A percentile compares a stretch with the other conserved stretches of the same genome.
Conservation (phyloP, 2,329 filamentous ascomycete species). For the Dactylonectria macrodidyma region DNA sequence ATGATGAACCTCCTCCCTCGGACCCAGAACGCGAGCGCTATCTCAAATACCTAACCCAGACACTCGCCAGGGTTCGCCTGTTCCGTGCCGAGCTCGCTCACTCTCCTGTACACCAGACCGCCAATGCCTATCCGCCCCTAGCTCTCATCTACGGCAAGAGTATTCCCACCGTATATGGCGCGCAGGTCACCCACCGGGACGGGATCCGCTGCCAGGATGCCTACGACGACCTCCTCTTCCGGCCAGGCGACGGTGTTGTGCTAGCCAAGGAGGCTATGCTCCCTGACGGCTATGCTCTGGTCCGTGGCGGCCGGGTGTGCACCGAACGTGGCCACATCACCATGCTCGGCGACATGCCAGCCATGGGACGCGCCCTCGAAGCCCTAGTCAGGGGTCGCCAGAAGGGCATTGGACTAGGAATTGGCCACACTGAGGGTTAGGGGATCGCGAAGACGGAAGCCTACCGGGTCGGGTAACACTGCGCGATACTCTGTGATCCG, state of each 20-base stretch:
- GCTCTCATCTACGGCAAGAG: constrained; percentile 90
- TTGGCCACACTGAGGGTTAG: constrained; percentile 20
- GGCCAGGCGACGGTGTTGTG: constrained; percentile 90
- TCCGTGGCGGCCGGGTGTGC: constrained; percentile 80
- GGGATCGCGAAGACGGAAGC: constrained; percentile 21
- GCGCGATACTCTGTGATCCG: constrained; percentile 21
- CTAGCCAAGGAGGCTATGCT: constrained; percentile 89
- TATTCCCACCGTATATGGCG: constrained; percentile 87
- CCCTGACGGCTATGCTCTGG: constrained; percentile 82
- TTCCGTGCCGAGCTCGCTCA: constrained; percentile 85
- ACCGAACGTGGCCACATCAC: constrained; percentile 91
- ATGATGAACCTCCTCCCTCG: constrained; percentile 42
- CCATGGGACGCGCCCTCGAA: constrained; percentile 80
- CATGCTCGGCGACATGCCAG: constrained; percentile 86
- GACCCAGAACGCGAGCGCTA: constrained; percentile 53
- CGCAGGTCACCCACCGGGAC: constrained; percentile 80
- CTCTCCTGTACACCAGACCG: constrained; percentile 67
- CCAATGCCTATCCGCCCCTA: constrained; percentile 86
- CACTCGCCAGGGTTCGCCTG: constrained; percentile 76
- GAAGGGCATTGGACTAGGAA: constrained; percentile 80
- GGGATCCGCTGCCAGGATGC: constrained; percentile 82
- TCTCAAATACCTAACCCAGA: constrained; percentile 80
- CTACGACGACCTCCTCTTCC: constrained; percentile 90
- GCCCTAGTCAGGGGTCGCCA: constrained; percentile 77
- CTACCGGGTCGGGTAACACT: constrained; percentile 34